These are phyloP conservation scores for Penicillium hesseltinei DNA, from an alignment of 2,329 filamentous ascomycete species.

Conservation along the genomic window DNA sequence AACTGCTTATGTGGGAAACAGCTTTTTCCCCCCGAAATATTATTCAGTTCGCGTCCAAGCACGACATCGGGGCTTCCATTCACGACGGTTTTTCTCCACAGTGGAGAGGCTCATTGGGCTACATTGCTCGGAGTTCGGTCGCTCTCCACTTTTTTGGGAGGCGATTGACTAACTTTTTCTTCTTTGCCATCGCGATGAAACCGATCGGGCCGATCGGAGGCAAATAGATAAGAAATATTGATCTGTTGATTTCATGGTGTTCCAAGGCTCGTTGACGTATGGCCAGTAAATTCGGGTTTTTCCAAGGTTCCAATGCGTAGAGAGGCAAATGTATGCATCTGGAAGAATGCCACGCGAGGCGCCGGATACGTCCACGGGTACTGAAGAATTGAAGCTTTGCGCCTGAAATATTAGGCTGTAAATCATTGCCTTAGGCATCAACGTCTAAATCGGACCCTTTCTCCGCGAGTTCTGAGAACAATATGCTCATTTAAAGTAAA, in stretches of 20 bases:
- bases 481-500: too few species aligned
- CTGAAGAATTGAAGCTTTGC: neutral
- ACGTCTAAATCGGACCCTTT: neutral
- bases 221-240: neutral
- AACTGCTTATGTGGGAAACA: slow-evolving; percentile 2
- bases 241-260: neutral
- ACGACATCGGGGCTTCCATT: slow-evolving; percentile 17
- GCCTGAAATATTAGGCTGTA: neutral
- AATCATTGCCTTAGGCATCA: neutral
- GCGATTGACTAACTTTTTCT: slow-evolving; percentile 15
- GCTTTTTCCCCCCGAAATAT: slow-evolving; percentile 10
- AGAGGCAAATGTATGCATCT: neutral
- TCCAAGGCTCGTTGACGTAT: neutral
- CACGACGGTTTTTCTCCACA: slow-evolving; percentile 14
- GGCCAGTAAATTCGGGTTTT: neutral
- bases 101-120: slow-evolving; percentile 15
- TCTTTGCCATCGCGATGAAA: neutral
- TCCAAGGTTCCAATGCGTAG: neutral
- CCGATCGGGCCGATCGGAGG: neutral
- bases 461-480: neutral
- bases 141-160: slow-evolving; percentile 14
- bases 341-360: neutral
- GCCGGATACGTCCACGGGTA: neutral
- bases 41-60: slow-evolving; percentile 8
- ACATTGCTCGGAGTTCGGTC: neutral